Conservation (phyloP, 768 basidiomycete genomes). For the Boletus barrowsii region DNA sequence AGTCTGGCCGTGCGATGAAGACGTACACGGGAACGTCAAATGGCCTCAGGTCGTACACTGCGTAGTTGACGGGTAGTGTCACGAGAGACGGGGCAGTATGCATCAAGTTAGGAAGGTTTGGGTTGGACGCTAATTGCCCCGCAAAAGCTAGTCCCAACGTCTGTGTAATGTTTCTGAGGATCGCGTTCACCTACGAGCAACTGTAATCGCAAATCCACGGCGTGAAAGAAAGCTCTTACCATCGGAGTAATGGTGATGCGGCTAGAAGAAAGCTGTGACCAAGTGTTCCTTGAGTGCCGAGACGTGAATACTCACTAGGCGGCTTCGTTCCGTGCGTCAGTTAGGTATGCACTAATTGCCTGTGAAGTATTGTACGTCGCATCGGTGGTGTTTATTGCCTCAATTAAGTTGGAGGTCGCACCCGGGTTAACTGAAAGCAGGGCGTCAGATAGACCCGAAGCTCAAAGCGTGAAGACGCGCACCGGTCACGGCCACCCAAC, state of each 20-base stretch:
- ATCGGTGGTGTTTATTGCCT: conserved; percentile 39
- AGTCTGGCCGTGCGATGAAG: background rate
- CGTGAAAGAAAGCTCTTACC: background rate
- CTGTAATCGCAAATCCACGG: background rate
- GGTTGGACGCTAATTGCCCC: conserved; percentile 19
- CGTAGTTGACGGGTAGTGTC: conserved; percentile 46
- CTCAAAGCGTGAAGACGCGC: conserved; percentile 18
- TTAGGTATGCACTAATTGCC: conserved; percentile 48
- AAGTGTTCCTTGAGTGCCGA: background rate
- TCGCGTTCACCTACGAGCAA: conserved; percentile 23
- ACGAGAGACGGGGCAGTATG: conserved; percentile 48
- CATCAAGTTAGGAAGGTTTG: conserved; percentile 38
- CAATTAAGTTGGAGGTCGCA: conserved; percentile 36
- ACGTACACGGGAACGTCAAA: conserved; percentile 59
- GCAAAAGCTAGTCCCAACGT: conserved; percentile 35
- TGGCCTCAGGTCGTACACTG: conserved; percentile 47
- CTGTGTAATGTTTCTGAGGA: conserved; percentile 39
- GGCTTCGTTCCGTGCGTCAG: conserved; percentile 56
- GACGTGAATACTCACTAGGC: conserved; percentile 45
- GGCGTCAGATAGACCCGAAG: background rate
- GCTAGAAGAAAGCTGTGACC: conserved; percentile 14
- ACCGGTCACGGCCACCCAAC: conserved; percentile 58
- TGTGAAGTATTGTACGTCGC: conserved; percentile 44
- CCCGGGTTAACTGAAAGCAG: conserved; percentile 39
- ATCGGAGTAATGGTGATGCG: conserved; percentile 15